Base-by-base conservation (phyloP, 768 basidiomycete genomes). In the Tylopilus felleus region DNA sequence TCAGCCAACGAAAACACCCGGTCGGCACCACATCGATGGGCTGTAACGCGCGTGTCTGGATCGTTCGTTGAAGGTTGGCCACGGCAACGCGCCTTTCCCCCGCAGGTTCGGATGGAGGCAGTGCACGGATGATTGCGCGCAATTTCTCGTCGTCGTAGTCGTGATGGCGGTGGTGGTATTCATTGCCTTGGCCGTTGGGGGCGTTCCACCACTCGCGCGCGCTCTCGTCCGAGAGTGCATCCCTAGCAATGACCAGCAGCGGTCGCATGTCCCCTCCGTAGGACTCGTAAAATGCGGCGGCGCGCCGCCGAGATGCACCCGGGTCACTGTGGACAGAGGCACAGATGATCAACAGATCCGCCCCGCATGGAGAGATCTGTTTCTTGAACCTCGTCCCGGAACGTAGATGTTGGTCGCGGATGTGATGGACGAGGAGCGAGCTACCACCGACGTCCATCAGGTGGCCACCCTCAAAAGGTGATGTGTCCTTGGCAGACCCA, bases 281-380 rank as follows among this genome's bases (percentile, higher is more conserved):
- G 7, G 66, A 62, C 8, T 27, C 29, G 16, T 56, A 62, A 25
- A 67, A 69, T 8, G 53, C 39, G 1, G 50, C 51, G 1, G 60
- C 61, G 21, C 53, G 47, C 53, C n/a, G 55, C 12, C 62, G 67
- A 16, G 49, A 49, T 4, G 27, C 53, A 8, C 25, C 21, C 0
- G 50, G 28, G 25, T 58, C 49, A 21, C 25, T 28, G 21, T 48
- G 45, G 19, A 53, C 7, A 8, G 62, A 64, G 2, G 55, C 43
- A 16, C 67, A 67, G 22, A 64, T 52, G 49, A 67, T 57, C 51
- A 67, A 44, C n/a, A 67, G 65, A 47, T 67, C 66, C 5, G 67
- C 62, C 3, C 55, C 58, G 28, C 67, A 64, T 17, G 47, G 28
- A 4, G 56, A 21, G 2, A 66, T 22, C 2, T 56, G 62, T 17